A percentile compares a stretch with the other conserved stretches of the same genome.
phyloP scores from a whole-genome alignment of 1,139 yeast genomes.

The Candida mesenterica region DNA sequence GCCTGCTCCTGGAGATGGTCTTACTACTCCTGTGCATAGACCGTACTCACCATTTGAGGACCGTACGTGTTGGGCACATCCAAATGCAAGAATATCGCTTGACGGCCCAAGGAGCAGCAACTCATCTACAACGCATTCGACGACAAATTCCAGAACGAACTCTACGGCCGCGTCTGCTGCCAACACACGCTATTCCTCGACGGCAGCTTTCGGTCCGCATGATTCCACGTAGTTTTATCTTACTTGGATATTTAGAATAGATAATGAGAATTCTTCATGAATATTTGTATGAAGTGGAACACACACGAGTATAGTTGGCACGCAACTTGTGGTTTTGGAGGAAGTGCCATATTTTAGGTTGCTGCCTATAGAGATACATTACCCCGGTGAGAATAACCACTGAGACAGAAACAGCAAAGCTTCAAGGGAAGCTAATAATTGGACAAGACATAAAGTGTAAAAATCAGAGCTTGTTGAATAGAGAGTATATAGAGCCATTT shows the following conservation, averaged over 20 bases:
- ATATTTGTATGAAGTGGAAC: no score
- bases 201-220: neutral
- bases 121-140: neutral
- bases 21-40: constrained; percentile 27
- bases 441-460: no score
- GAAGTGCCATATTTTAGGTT: no score
- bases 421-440: no score
- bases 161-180: constrained; percentile 5
- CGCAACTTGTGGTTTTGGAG: no score
- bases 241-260: neutral
- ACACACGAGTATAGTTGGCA: no score
- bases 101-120: constrained; percentile 11
- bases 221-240: neutral
- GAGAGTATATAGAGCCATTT: no score
- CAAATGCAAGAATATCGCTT: constrained; percentile 35
- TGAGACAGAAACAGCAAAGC: no score
- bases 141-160: neutral
- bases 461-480: no score
- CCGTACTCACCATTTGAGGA: constrained; percentile 29
- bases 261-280: neutral
- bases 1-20: constrained; percentile 29
- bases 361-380: no score
- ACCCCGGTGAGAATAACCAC: no score
- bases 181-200: neutral
- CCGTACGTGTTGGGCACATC: constrained; percentile 40